Evolutionary conservation across 306 rosid species (phyloP), one percentile per base, ranked within the genome.

Genomic region (Abrus pulchellus): DNA sequence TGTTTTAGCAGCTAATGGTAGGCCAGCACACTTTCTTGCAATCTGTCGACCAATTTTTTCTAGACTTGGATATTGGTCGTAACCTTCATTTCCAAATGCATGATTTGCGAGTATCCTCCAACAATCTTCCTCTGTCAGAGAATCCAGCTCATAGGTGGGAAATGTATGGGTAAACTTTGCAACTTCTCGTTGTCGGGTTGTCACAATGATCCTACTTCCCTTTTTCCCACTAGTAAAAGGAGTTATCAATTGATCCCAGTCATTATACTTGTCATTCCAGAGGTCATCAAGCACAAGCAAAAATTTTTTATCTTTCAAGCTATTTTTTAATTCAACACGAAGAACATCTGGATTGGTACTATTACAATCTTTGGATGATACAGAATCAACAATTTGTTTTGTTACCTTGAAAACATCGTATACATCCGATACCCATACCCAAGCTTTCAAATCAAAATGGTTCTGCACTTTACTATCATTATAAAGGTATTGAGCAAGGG

Each of bases 201-300:
- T 20, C 20, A 20, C 65, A 2, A 88, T 10, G 30, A 88, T 49
- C 74, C 69, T 88, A 29, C 92, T 88, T 60, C 88, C 92, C 6
- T 45, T 72, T n/a, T 32, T 52, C 27, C 86, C 89, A 5, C 5
- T 11, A 20, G 43, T n/a, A 33, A 66, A 88, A 53, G 49, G 88
- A 10, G 30, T 29, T 59, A 59, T 45, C 5, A 79, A 66, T 8
- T 75, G 66, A 67, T 84, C 74, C 90, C 88, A 88, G 9, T 84
- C 82, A 75, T 38, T 57, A 53, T 76, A 79, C 38, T 85, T 82
- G n/a, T 84, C 80, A 68, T 54, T 76, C 90, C 88, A 86, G n/a
- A 88, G 78, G 63, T 88, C 90, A 73, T 88, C 90, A 1, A 88
- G 59, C 56, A 86, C 85, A 68, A 86, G 44, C 80, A 84, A 55